Evolutionary conservation across 2,329 filamentous ascomycete species (phyloP).

Genomic region (Rutstroemia sp.): DNA sequence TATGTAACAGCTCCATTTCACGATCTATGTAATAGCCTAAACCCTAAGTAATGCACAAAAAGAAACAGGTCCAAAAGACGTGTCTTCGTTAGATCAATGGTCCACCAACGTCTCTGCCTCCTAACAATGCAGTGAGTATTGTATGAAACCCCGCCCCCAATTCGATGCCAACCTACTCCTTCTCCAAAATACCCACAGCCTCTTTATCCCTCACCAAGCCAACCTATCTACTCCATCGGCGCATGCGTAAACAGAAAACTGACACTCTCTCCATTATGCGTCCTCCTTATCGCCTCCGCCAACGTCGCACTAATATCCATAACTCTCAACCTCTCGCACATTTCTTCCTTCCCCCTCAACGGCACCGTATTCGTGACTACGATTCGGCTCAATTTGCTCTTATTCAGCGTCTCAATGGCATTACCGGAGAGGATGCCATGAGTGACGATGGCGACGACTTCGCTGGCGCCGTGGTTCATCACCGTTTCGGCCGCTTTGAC

Average conservation of each 20-base stretch:
- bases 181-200: background rate
- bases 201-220: background rate
- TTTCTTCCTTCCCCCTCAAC: conserved; percentile 69
- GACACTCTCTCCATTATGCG: conserved; percentile 61
- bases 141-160: no score
- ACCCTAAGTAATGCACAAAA: no score
- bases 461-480: conserved; percentile 75
- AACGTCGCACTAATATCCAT: conserved; percentile 87
- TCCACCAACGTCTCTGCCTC: no score
- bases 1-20: no score
- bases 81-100: no score
- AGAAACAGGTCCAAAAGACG: no score
- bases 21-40: no score
- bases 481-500: conserved; percentile 86
- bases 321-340: conserved; percentile 74
- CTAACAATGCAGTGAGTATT: no score
- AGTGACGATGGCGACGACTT: conserved; percentile 91
- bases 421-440: conserved; percentile 87
- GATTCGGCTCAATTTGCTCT: conserved; percentile 65
- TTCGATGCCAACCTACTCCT: background rate
- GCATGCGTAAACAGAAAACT: conserved; percentile 64
- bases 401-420: conserved; percentile 68
- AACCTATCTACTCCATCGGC: conserved; percentile 36
- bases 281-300: conserved; percentile 62
- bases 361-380: conserved; percentile 90